phyloP scores from a whole-genome alignment of 495 filamentous ascomycete genomes.

The Penicillium paxilli region DNA sequence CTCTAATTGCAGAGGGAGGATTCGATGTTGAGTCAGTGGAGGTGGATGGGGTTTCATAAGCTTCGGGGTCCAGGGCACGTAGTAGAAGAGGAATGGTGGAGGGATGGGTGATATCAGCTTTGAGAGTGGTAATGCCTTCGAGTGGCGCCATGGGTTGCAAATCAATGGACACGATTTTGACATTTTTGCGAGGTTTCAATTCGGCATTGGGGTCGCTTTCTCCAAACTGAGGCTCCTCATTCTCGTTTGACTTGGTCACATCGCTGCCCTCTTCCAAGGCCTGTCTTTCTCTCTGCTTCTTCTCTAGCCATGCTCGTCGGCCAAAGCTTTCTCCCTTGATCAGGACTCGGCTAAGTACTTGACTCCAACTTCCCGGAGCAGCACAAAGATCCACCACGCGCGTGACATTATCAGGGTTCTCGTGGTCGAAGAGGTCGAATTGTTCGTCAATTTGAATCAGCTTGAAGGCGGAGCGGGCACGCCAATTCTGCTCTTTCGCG shows the following conservation, averaged over 20 bases:
- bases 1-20: slow-evolving; percentile 38
- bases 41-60: slow-evolving; percentile 55
- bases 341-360: slow-evolving; percentile 88
- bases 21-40: slow-evolving; percentile 19
- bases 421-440: slow-evolving; percentile 83
- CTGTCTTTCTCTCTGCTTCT: slow-evolving; percentile 58
- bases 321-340: slow-evolving; percentile 93
- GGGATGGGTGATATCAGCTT: slow-evolving; percentile 96
- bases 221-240: slow-evolving; percentile 21
- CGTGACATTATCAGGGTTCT: slow-evolving; percentile 64
- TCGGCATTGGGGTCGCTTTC: slow-evolving; percentile 33
- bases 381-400: slow-evolving; percentile 95
- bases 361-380: slow-evolving; percentile 94
- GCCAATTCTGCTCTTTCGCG: slow-evolving; percentile 98
- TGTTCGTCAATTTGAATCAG: slow-evolving; percentile 94
- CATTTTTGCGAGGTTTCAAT: slow-evolving; percentile 63
- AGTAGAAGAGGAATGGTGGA: slow-evolving; percentile 88
- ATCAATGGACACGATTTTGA: slow-evolving; percentile 94
- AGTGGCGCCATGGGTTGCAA: slow-evolving; percentile 93
- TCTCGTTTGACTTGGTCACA: slow-evolving; percentile 21
- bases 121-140: slow-evolving; percentile 84
- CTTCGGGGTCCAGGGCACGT: slow-evolving; percentile 76
- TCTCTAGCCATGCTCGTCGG: slow-evolving; percentile 78
- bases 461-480: slow-evolving; percentile 94
- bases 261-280: slow-evolving; percentile 37